Base-by-base conservation (phyloP, 2,329 filamentous ascomycete genomes). In the Lasiodiplodia hormozganensis region DNA sequence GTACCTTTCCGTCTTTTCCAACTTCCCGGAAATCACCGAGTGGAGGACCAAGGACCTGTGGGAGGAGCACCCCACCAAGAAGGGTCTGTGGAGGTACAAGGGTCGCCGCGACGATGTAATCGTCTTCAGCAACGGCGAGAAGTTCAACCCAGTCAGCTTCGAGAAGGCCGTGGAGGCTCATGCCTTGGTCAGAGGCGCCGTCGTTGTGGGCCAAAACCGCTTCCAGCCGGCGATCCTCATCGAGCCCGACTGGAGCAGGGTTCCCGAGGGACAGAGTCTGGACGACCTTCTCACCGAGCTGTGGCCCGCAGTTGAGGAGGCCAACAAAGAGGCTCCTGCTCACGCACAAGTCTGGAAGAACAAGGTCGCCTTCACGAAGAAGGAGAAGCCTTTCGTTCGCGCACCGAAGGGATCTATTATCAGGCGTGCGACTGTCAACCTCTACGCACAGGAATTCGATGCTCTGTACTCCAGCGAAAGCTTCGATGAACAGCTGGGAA, bases 371-470 rank as follows among this genome's bases (percentile, higher is more conserved):
- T 75, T 86, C 56, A 75, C 82, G 0, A 76, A 79, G 5, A 75
- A 74, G 7, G 74, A 77, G 2, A 83, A 84, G 72, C 82, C 82
- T 0, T 84, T 86, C 60, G 71, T 79, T 2, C 78, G 75, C 18
- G 83, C 84, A 0, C 79, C 82, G 5, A 86, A 87, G 71, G 81
- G 82, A 0, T 83, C 79, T 0, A 77, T 84, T 4, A 80, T 82
- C 71, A 79, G 83, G 4, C 75, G 75, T 0, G 75, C 76, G 0
- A 83, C 84, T 1, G 65, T 80, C 7, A 70, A 73, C 0, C 74
- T 82, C 2, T 87, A 85, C 65, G 74, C 73, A 1, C 72, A 79
- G 1, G 83, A 85, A 67, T 84, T 86, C 36, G 79, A 85, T 11
- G 75, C 74, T 0, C 74, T 85, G 14, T 86, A 86, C 67, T 34